Percentiles rank a stretch among this genome's conserved stretches.
phyloP scores from a whole-genome alignment of 352 stramenopile species.

The Blastocystis hominis region DNA sequence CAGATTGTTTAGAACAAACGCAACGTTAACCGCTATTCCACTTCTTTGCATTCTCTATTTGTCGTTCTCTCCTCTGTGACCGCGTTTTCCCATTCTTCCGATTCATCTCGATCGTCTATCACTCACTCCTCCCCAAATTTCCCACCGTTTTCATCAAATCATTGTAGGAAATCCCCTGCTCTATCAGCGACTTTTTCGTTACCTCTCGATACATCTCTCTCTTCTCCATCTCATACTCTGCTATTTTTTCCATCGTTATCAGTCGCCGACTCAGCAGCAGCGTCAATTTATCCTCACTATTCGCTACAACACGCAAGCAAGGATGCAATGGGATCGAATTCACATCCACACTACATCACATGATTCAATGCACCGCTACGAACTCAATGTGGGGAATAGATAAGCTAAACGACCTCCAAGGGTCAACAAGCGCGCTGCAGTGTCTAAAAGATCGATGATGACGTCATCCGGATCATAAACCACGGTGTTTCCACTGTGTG shows the following conservation, averaged over 20 bases:
- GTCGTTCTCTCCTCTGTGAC: slow-evolving; percentile 9
- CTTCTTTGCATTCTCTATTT: slow-evolving; percentile 29
- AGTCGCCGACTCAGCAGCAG: slow-evolving; percentile 34
- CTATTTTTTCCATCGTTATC: slow-evolving; percentile 41
- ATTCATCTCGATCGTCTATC: slow-evolving; percentile 1
- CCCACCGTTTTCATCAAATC: slow-evolving; percentile 27
- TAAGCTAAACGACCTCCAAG: slow-evolving; percentile 75
- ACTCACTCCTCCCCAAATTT: background rate
- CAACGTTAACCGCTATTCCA: background rate
- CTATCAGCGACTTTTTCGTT: background rate
- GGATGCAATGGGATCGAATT: slow-evolving; percentile 23
- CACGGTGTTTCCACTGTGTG: slow-evolving; percentile 86
- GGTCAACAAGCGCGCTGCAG: slow-evolving; percentile 70
- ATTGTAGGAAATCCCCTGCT: background rate
- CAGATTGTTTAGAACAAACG: too few species aligned
- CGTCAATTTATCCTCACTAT: slow-evolving; percentile 51
- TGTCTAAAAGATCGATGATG: slow-evolving; percentile 88
- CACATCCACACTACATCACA: background rate
- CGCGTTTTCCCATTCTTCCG: slow-evolving; percentile 13
- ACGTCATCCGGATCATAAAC: slow-evolving; percentile 88
- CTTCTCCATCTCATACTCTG: background rate
- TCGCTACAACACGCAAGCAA: slow-evolving; percentile 22
- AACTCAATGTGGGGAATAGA: slow-evolving; percentile 72
- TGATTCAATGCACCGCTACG: slow-evolving; percentile 61
- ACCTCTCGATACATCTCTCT: background rate